Evolutionary conservation across 1,139 yeast genomes (phyloP), one percentile per base, ranked within the genome.

Genomic region (Suhomyces guaymorum): DNA sequence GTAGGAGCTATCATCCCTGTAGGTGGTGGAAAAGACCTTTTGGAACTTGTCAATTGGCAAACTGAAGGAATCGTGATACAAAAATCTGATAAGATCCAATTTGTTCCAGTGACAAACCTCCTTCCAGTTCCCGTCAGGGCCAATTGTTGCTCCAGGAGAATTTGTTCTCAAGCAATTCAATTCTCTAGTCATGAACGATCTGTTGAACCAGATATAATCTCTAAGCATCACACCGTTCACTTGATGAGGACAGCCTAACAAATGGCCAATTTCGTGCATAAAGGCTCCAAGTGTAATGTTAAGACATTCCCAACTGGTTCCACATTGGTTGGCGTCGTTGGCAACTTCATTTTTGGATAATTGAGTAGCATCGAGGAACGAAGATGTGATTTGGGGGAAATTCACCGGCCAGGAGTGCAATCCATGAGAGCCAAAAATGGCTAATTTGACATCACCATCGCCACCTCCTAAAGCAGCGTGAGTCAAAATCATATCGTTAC

Each of bases 401-500:
- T 75, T 75, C 17, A 75, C 63, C 6, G 98, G 97, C 94, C 96
- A 92, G 0, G 95, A 76, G 56, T 86, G 92, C 18, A 89, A 51
- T 0, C 96, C 94, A 55, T 92, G 98, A 3, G 95, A 83, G 3
- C 98, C 98, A 61, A 90, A 90, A 12, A 92, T 88, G 1, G 96
- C 97, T 40, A 92, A 62, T 44, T 78, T 80, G 22, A 86, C 69
- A 28, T 78, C 71, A 26, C 73, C 81, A 16, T 73, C 71, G 6
- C 95, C 95, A 22, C 97, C 97, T 26, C 97, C 97, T 14, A 92
- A 65, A 0, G 97, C 97, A 3, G 97, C 97, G 63, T 92, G 97
- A 2, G 90, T 88, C 32, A 80, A 61, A 30, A 92, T 82, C 44
- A 88, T 61, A 29, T 80, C 73, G 21, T 55, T 55, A 21, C 61